Conservation (phyloP, 176 grass and related monocot genomes). For the Eleusine indica region DNA sequence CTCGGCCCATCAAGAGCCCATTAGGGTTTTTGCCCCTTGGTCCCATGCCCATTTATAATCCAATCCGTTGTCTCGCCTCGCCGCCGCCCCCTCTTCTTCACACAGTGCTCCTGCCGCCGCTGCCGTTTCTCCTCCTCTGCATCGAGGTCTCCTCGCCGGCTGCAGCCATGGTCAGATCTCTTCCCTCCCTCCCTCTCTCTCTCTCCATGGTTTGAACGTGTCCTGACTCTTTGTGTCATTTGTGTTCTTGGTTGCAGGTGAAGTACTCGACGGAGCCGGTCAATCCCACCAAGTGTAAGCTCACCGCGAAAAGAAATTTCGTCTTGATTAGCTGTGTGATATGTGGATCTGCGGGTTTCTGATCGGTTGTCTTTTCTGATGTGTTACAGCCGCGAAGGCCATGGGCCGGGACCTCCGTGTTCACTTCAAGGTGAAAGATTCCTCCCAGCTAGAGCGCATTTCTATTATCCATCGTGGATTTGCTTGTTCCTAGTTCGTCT, state of each 20-base stretch:
- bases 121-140: neutral
- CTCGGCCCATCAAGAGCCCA: neutral
- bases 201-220: neutral
- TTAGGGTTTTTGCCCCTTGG: neutral
- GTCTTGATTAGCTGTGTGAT: neutral
- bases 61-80: neutral
- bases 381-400: neutral
- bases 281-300: neutral
- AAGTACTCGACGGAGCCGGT: neutral
- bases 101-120: neutral
- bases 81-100: neutral
- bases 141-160: neutral
- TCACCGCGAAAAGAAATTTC: neutral
- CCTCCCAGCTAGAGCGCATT: neutral
- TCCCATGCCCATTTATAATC: neutral
- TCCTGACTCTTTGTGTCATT: neutral
- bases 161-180: neutral
- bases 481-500: neutral
- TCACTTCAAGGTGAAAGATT: conserved; percentile 1
- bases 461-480: neutral
- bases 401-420: neutral
- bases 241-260: neutral
- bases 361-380: neutral
- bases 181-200: neutral
- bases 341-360: neutral